Conservation (phyloP, 208 protist species). For the Porcisia deanei region DNA sequence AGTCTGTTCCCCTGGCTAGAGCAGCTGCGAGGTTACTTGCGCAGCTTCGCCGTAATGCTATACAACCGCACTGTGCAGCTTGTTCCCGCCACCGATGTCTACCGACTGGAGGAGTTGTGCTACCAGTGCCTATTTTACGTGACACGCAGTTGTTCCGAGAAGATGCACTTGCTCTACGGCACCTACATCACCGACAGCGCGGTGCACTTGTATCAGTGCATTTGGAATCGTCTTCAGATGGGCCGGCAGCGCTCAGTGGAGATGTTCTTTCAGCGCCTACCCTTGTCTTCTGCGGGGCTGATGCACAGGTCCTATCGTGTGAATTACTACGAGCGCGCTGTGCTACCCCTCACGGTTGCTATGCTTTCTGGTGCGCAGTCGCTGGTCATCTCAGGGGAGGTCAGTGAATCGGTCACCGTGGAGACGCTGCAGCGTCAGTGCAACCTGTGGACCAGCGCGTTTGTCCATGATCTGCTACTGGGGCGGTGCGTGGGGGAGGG, state of each 20-base stretch:
- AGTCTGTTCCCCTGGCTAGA: conserved; percentile 43
- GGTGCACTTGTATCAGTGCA: conserved; percentile 54
- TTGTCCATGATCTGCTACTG: conserved; percentile 46
- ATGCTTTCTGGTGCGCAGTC: conserved; percentile 82
- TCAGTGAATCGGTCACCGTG: conserved; percentile 11
- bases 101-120: conserved; percentile 76
- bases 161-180: conserved; percentile 44
- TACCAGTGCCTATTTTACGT: conserved; percentile 63
- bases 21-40: conserved; percentile 59
- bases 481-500: conserved; percentile 3
- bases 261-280: conserved; percentile 59
- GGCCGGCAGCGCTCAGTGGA: conserved; percentile 42
- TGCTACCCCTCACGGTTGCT: conserved; percentile 65
- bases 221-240: conserved; percentile 69
- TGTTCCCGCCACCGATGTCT: conserved; percentile 49
- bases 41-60: conserved; percentile 40
- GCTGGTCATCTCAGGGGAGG: conserved; percentile 12
- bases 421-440: conserved; percentile 68
- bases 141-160: conserved; percentile 33
- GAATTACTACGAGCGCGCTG: conserved; percentile 34
- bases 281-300: conserved; percentile 40
- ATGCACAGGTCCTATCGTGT: conserved; percentile 38
- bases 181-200: conserved; percentile 60
- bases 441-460: conserved; percentile 39
- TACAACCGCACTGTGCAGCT: conserved; percentile 46